Conservation (phyloP, 2,329 filamentous ascomycete genomes). For the Venturia carpophila region DNA sequence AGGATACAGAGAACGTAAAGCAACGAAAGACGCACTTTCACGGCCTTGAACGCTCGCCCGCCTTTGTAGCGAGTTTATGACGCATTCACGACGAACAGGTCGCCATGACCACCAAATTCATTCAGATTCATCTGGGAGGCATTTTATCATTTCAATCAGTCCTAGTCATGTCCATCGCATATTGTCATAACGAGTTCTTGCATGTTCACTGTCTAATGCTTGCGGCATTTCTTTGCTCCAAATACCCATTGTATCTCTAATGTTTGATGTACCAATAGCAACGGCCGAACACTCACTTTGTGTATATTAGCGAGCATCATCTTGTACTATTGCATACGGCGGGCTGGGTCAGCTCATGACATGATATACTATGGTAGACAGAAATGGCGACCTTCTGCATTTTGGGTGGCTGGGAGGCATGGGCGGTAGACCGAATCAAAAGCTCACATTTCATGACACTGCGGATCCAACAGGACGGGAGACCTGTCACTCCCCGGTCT, state of each 20-base stretch:
- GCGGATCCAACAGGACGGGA: conserved; percentile 1
- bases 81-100: conserved; percentile 4
- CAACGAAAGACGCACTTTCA: background rate
- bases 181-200: conserved; percentile 3
- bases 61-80: background rate
- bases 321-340: conserved; percentile 4
- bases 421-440: conserved; percentile 16
- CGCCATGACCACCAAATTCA: conserved; percentile 10
- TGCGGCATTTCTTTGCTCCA: background rate
- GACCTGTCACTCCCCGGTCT: background rate
- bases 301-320: conserved; percentile 17
- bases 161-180: conserved; percentile 11
- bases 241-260: conserved; percentile 14
- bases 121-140: background rate
- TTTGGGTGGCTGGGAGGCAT: background rate
- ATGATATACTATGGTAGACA: conserved; percentile 11
- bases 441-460: conserved; percentile 5
- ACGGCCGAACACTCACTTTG: conserved; percentile 6
- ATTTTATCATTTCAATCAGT: conserved; percentile 3
- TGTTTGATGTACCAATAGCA: conserved; percentile 16
- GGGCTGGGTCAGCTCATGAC: conserved; percentile 11
- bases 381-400: background rate
- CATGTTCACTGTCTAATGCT: background rate
- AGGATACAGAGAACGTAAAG: background rate
- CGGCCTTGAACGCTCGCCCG: background rate